Base-by-base conservation (phyloP, 768 basidiomycete genomes). In the Boletus insuetus region DNA sequence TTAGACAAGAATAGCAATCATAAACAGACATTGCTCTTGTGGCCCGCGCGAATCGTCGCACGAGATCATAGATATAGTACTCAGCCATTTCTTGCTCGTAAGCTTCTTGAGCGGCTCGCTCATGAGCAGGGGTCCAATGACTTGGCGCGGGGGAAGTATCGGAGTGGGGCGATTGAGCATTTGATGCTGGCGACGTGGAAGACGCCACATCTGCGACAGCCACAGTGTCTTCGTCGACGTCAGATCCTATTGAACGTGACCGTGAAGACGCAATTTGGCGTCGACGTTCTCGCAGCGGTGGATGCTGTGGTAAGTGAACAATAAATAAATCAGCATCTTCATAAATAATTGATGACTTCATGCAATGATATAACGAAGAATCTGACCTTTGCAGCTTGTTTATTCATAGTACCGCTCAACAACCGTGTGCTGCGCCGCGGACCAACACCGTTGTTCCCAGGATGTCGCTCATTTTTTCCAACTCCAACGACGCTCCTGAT, bases 1-100 rank as follows among this genome's bases (percentile, higher is more conserved):
- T 80, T 39, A 97, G 69, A 68, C 89, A 91, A 64, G 78, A 77
- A 62, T 80, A 79, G 62, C 86, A 89, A 64, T 92, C 85, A 72
- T 91, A 97, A 63, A 82, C 71, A 22, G 88, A 82, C 65, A 94
- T 74, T 31, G 85, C 82, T 59, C 84, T 78, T n/a, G 83, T 82
- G 14, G 94, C 94, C 50, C 79, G 81, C 11, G 89, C 96, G 70
- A 94, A 96, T 52, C 79, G 79, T 58, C 91, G 82, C 72, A 90
- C 82, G 43, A 95, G 78, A 64, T 87, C 82, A 64, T 94, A 88
- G 51, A 97, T 78, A 72, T 89, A 87, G 63, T 89, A 79, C 51
- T 96, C 93, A 24, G 93, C 93, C 53, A 87, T 75, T 51, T 86
- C 85, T 39, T 74, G 76, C 59, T 87, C 86, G 61, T 86, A 86